Conservation (phyloP, 495 filamentous ascomycete genomes). For the Neurospora sp. region DNA sequence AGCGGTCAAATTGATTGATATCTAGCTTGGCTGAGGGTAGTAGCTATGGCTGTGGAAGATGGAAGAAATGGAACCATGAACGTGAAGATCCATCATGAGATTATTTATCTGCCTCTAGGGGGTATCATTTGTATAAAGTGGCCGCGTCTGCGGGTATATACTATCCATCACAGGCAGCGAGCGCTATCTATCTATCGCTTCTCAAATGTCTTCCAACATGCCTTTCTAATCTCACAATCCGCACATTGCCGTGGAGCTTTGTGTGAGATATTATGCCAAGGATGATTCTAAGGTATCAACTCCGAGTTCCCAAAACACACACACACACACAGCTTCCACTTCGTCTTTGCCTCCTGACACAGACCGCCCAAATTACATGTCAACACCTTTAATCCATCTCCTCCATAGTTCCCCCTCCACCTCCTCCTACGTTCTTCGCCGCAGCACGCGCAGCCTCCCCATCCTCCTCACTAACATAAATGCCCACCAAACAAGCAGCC, state of each 20-base stretch:
- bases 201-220: not conserved
- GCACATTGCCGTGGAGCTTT: not conserved
- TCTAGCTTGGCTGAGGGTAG: not conserved
- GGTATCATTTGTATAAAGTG: not conserved
- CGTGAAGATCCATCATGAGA: not conserved
- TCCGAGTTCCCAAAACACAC: not conserved
- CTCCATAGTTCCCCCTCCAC: constrained; percentile 33
- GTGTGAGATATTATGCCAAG: not conserved
- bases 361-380: not conserved
- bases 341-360: not conserved
- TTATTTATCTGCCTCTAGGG: not conserved
- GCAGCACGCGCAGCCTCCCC: constrained; percentile 10
- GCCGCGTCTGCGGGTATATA: not conserved
- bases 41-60: not conserved
- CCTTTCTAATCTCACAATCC: not conserved
- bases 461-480: constrained; percentile 72
- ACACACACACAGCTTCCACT: not conserved
- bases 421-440: constrained; percentile 32
- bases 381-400: constrained; percentile 51
- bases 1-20: not conserved
- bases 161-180: not conserved
- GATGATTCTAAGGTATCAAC: not conserved
- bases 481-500: constrained; percentile 72
- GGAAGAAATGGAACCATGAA: not conserved
- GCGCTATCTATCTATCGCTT: not conserved